phyloP scores from a whole-genome alignment of 1,139 yeast species.

The Blastobotrys arbuscula region DNA sequence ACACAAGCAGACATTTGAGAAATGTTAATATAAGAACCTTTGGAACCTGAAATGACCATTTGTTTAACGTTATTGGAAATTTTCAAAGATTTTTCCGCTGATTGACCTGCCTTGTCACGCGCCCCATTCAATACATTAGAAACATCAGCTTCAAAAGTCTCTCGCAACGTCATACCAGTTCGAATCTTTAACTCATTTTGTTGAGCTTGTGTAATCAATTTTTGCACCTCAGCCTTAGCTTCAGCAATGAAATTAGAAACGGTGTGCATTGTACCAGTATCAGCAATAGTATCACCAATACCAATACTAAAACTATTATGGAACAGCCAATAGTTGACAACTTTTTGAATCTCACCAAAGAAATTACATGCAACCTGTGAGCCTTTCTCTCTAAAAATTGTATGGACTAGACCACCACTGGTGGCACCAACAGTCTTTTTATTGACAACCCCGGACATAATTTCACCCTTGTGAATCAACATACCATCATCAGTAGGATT shows the following conservation, averaged over 20 bases:
- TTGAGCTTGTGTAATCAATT: conserved; percentile 88
- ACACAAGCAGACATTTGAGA: conserved; percentile 99
- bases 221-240: conserved; percentile 90
- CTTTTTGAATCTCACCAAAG: conserved; percentile 90
- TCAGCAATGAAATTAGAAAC: conserved; percentile 89
- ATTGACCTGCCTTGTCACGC: conserved; percentile 98
- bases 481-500: conserved; percentile 90
- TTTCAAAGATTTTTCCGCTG: conserved; percentile 93
- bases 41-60: conserved; percentile 99
- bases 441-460: conserved; percentile 95
- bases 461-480: conserved; percentile 88
- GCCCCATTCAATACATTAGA: conserved; percentile 95
- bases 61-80: conserved; percentile 95
- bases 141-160: conserved; percentile 95
- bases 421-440: conserved; percentile 98
- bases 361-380: conserved; percentile 84
- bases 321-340: conserved; percentile 91
- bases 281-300: conserved; percentile 99
- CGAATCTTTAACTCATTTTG: conserved; percentile 82
- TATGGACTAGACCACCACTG: conserved; percentile 95
- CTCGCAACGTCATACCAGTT: conserved; percentile 99
- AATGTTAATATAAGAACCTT: conserved; percentile 97
- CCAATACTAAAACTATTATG: conserved; percentile 98
- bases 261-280: conserved; percentile 89
- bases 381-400: conserved; percentile 96